These are phyloP conservation scores for Exophiala sp. DNA, from an alignment of 2,329 filamentous ascomycete species.

Conservation along the genomic window DNA sequence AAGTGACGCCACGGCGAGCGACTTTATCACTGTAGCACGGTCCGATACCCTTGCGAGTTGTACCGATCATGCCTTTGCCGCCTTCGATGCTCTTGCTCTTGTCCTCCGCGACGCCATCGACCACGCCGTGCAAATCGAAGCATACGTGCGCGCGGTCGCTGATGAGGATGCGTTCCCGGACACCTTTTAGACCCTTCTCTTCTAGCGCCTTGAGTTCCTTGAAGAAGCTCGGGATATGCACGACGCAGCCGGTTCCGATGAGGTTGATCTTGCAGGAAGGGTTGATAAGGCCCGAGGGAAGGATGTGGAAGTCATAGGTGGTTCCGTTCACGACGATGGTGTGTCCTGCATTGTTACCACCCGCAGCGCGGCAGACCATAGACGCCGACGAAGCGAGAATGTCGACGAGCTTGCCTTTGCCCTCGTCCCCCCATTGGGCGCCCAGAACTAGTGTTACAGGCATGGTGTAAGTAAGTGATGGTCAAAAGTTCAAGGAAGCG, in stretches of 20 bases:
- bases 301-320: constrained; percentile 50
- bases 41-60: constrained; percentile 50
- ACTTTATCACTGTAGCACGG: constrained; percentile 64
- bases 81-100: constrained; percentile 34
- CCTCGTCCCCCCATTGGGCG: constrained; percentile 49
- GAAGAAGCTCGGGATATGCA: constrained; percentile 49
- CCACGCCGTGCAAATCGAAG: constrained; percentile 44
- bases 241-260: constrained; percentile 46
- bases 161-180: constrained; percentile 43
- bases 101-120: constrained; percentile 46
- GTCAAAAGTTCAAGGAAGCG: not conserved
- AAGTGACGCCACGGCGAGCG: constrained; percentile 55
- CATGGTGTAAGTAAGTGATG: constrained; percentile 13
- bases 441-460: constrained; percentile 45
- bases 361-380: constrained; percentile 45
- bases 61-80: constrained; percentile 45
- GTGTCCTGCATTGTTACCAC: constrained; percentile 49
- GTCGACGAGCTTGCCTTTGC: constrained; percentile 50
- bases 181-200: constrained; percentile 41
- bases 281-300: constrained; percentile 45
- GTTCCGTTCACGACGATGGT: constrained; percentile 46
- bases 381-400: constrained; percentile 44
- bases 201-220: constrained; percentile 44
- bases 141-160: constrained; percentile 46
- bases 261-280: constrained; percentile 43